phyloP scores from a whole-genome alignment of 169 alveolate species.

The Ichthyophthirius multifiliis region DNA sequence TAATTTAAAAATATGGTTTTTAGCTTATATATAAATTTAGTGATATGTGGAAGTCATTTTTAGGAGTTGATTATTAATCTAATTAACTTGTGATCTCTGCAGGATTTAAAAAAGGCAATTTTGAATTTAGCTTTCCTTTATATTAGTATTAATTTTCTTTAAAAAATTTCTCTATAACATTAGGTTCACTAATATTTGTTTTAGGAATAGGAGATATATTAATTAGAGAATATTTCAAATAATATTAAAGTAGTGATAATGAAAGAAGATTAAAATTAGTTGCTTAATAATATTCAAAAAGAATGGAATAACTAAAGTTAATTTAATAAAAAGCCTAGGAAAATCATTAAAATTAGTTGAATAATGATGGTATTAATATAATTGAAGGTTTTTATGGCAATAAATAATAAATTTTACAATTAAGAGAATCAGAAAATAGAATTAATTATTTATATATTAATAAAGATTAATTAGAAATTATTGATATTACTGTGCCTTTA shows the following conservation, averaged over 20 bases:
- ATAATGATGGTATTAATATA: not conserved
- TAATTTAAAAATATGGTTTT: not conserved
- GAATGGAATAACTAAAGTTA: not conserved
- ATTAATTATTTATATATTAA: not conserved
- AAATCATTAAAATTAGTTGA: not conserved
- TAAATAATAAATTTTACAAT: not conserved
- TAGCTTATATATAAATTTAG: not conserved
- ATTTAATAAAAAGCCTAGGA: not conserved
- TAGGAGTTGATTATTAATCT: not conserved
- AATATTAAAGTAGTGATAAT: not conserved
- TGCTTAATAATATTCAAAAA: not conserved
- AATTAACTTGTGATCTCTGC: not conserved
- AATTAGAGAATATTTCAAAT: not conserved
- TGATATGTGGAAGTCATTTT: not conserved
- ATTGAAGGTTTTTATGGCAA: slow-evolving; percentile 2
- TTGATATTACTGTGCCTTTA: not conserved
- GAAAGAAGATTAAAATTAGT: not conserved
- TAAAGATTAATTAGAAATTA: not conserved
- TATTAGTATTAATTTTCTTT: not conserved
- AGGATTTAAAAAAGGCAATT: not conserved
- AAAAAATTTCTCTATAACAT: not conserved
- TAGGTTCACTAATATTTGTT: not conserved
- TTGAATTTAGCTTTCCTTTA: not conserved
- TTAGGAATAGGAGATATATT: too few relatives aligned
- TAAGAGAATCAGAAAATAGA: not conserved